Percentiles rank a stretch among this genome's conserved stretches.
These are phyloP conservation scores for Pseudophaeomoniella oleicola DNA, from an alignment of 2,329 filamentous ascomycete species.

Conservation along the genomic window DNA sequence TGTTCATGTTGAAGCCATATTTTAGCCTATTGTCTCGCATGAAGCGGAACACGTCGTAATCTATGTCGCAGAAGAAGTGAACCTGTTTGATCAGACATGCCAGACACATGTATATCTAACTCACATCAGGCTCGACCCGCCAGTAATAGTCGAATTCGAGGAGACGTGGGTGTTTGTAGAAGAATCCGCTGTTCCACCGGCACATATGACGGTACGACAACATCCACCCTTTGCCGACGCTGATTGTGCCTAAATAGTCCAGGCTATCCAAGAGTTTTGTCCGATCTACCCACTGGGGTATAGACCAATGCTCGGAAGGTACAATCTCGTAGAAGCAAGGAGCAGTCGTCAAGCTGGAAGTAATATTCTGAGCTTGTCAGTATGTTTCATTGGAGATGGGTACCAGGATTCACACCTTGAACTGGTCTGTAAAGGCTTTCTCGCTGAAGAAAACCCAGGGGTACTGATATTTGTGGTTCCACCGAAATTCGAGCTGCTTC, in stretches of 20 bases:
- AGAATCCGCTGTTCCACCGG: conserved; percentile 24
- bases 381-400: background rate
- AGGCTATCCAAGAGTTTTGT: conserved; percentile 17
- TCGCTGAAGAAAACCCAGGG: conserved; percentile 24
- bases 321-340: conserved; percentile 17
- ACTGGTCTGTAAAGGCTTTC: conserved; percentile 17
- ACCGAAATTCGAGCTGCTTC: conserved; percentile 17
- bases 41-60: conserved; percentile 23
- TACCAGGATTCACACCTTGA: conserved; percentile 12
- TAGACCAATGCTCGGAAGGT: conserved; percentile 16
- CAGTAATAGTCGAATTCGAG: conserved; percentile 43
- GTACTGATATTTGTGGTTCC: conserved; percentile 19
- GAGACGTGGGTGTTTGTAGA: conserved; percentile 24
- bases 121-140: conserved; percentile 46
- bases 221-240: conserved; percentile 20
- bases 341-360: conserved; percentile 15
- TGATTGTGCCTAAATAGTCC: conserved; percentile 18
- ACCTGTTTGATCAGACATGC: background rate
- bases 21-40: conserved; percentile 19
- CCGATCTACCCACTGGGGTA: conserved; percentile 15
- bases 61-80: too few relatives aligned
- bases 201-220: conserved; percentile 25
- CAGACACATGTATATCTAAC: conserved; percentile 12
- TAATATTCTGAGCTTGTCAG: conserved; percentile 11
- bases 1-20: conserved; percentile 38